Percentiles rank a stretch among this genome's conserved stretches.
Evolutionary conservation across 805 yeast genomes (phyloP).

Genomic region (Kuraishia hungarica): DNA sequence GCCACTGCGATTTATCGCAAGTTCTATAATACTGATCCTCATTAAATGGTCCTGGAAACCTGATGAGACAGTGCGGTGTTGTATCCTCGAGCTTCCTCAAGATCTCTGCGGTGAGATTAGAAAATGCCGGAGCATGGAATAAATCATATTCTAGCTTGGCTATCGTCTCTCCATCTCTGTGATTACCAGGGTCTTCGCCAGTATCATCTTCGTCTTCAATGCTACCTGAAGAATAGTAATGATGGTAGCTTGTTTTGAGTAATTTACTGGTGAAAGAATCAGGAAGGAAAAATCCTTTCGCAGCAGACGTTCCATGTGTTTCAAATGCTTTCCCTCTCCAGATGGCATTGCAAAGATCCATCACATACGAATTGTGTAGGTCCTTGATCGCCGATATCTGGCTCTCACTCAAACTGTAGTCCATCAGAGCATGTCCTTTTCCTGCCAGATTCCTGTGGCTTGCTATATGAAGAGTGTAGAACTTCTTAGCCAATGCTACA

Average conservation of each 20-base stretch:
- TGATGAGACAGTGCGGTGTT: conserved; percentile 17
- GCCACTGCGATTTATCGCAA: conserved; percentile 18
- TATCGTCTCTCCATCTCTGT: conserved; percentile 5
- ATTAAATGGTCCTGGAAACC: conserved; percentile 49
- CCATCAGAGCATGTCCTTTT: background rate
- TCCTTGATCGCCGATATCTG: conserved; percentile 16
- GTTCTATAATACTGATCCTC: conserved; percentile 9
- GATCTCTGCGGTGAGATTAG: conserved; percentile 31
- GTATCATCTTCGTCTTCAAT: conserved; percentile 24
- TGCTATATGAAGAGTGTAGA: conserved; percentile 7
- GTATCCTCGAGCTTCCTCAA: conserved; percentile 39
- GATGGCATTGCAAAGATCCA: conserved; percentile 44
- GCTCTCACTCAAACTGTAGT: conserved; percentile 7
- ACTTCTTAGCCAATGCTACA: conserved; percentile 31
- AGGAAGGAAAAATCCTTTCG: conserved; percentile 30
- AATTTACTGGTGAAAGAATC: conserved; percentile 22
- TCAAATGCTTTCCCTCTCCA: conserved; percentile 51
- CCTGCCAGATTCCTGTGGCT: background rate
- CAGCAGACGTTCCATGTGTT: conserved; percentile 20
- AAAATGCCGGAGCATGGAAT: conserved; percentile 44
- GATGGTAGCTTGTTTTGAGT: conserved; percentile 15
- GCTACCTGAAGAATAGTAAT: conserved; percentile 15
- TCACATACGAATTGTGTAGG: conserved; percentile 40
- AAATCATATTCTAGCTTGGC: conserved; percentile 24
- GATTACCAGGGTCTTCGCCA: conserved; percentile 7